These are phyloP conservation scores for Trichosporon asahii DNA, from an alignment of 1,284 basidiomycete genomes.

Conservation along the genomic window DNA sequence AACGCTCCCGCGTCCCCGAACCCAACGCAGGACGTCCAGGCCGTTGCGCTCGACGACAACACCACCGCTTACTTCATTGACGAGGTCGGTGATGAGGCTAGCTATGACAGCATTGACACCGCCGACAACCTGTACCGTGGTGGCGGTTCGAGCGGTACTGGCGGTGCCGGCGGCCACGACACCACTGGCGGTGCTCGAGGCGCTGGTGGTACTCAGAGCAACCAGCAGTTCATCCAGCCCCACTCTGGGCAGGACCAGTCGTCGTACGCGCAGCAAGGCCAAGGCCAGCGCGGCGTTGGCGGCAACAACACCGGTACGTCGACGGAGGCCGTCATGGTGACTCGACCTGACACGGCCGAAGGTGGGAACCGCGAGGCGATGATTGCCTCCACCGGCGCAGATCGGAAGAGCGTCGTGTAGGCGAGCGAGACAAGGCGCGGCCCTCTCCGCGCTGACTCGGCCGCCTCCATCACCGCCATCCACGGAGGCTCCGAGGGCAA, in stretches of 20 bases:
- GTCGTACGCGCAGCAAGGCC: neutral
- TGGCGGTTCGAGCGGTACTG: neutral
- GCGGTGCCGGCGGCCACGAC: neutral
- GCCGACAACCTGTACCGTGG: neutral
- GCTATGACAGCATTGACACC: neutral
- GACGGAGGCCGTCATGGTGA: conserved; percentile 9
- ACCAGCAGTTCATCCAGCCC: conserved; percentile 6
- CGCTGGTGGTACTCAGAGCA: neutral
- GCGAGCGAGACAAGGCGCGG: conserved; percentile 23
- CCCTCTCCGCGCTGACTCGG: conserved; percentile 36
- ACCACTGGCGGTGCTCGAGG: neutral
- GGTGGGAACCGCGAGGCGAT: conserved; percentile 1
- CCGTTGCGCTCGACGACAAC: conserved; percentile 17
- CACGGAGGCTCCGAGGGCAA: conserved; percentile 41
- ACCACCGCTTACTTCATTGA: conserved; percentile 26
- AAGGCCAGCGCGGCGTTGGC: neutral
- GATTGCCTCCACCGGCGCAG: neutral
- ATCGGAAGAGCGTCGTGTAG: too few species aligned
- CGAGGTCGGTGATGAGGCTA: conserved; percentile 13
- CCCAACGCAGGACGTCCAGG: conserved; percentile 12
- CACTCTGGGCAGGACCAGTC: neutral
- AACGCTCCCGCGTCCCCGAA: neutral
- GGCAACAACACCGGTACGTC: neutral
- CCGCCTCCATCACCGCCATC: conserved; percentile 46
- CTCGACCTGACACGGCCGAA: neutral